Conservation (phyloP, 148 eudicot species). For the Rhododendron henanense region DNA sequence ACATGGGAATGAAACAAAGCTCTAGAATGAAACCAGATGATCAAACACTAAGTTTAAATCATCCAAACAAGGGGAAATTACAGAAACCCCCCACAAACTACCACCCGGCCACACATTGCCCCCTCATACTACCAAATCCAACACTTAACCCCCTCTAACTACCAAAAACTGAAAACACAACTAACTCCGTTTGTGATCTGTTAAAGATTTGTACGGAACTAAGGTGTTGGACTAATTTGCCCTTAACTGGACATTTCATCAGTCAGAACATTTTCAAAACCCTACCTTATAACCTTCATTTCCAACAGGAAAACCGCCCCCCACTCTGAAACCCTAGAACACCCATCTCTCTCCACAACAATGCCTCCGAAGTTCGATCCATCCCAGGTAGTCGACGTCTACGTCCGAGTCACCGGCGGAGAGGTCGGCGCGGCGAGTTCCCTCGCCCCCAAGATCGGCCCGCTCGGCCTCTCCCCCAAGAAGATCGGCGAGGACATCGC, state of each 20-base stretch:
- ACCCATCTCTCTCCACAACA: neutral
- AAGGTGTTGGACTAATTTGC: too few species aligned
- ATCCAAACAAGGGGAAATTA: too few species aligned
- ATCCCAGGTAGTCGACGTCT: slow-evolving; percentile 33
- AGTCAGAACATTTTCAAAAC: neutral
- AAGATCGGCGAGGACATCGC: slow-evolving; percentile 43
- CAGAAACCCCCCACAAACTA: too few species aligned
- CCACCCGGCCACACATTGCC: too few species aligned
- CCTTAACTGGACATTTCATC: neutral
- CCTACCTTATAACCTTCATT: slow-evolving; percentile 1
- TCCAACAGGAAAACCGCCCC: neutral
- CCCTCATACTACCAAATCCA: too few species aligned
- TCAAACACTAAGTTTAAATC: too few species aligned
- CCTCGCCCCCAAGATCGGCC: slow-evolving; percentile 39
- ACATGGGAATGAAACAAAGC: too few species aligned
- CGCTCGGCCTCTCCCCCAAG: slow-evolving; percentile 41
- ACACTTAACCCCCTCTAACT: too few species aligned
- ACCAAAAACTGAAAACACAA: too few species aligned
- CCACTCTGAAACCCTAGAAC: neutral
- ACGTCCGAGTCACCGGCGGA: slow-evolving; percentile 39
- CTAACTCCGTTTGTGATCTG: too few species aligned
- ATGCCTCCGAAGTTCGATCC: slow-evolving; percentile 43
- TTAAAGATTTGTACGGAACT: too few species aligned
- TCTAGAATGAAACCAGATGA: too few species aligned
- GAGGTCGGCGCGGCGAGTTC: slow-evolving; percentile 39